Evolutionary conservation across 2,329 filamentous ascomycete species (phyloP), one percentile per base, ranked within the genome.

Genomic region (Cladosporium velox): DNA sequence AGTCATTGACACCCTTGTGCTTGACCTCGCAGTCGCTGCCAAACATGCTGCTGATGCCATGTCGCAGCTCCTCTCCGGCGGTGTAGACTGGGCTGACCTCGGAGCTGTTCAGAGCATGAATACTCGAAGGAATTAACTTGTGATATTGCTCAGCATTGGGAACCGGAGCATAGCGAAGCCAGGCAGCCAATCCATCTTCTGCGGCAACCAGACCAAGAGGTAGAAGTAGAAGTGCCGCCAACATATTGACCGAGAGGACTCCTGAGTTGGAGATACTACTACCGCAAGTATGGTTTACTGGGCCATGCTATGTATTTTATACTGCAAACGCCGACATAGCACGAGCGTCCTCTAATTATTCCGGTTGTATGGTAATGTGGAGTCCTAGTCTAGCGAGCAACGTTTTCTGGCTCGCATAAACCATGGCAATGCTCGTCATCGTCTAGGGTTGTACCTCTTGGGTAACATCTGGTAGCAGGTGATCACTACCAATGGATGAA

Each of bases 151-250:
- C 71, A 30, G 78, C 75, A 62, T 77, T 68, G 5, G 82, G 77
- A 15, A 88, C 72, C 10, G 82, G 80, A 35, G 87, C 87, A 73
- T 90, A 90, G 59, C 88, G 83, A 65, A 90, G 76, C 88, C 88
- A 91, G 58, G 80, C 88, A 65, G 84, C 79, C 28, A 87, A 77
- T 12, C 88, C 88, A 72, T 86, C 83, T 71, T 91, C 88, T 47
- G 86, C 87, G 54, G 76, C 75, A 49, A 73, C 82, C 44, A 82
- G 71, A 72, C 69, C 68, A 54, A 65, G 32, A 28, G 63, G 63
- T 18, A 65, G 55, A 10, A 65, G 55, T 52, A 59, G 32, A n/a
- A 65, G 49, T n/a, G 52, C 38, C 34, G 54, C 35, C 52, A 57
- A 47, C 62, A 64, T 64, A 5, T 59, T 47, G 55, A 35, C 15